phyloP scores from a whole-genome alignment of 441 rosid genomes.

The California macrophylla region DNA sequence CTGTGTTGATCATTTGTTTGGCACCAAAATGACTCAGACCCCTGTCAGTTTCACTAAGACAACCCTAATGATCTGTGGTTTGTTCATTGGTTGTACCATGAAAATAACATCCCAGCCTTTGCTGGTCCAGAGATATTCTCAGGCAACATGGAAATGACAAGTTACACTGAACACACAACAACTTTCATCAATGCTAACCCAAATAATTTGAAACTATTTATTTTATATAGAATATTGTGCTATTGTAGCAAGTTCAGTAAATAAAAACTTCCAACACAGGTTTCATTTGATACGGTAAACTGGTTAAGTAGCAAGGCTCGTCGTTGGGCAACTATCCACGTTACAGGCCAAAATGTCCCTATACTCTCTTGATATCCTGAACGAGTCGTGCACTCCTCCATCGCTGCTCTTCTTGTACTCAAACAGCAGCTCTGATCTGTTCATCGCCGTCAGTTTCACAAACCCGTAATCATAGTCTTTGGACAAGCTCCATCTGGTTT shows the following conservation, averaged over 20 bases:
- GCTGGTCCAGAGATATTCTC: too few relatives aligned
- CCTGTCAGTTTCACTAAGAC: not conserved
- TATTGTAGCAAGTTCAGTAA: too few relatives aligned
- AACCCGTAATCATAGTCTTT: slow-evolving; percentile 66
- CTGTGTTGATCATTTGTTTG: not conserved
- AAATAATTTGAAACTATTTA: not conserved
- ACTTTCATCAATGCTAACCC: not conserved
- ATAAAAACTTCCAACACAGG: not conserved
- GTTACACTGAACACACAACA: not conserved
- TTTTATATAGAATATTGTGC: too few relatives aligned
- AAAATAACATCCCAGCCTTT: too few relatives aligned
- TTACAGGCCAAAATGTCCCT: slow-evolving; percentile 59
- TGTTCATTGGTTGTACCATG: not conserved
- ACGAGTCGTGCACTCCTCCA: slow-evolving; percentile 64
- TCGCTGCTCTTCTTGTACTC: slow-evolving; percentile 81
- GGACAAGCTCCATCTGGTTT: slow-evolving; percentile 51
- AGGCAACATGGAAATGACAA: too few relatives aligned
- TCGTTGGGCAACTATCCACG: slow-evolving; percentile 53
- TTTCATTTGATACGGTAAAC: not conserved
- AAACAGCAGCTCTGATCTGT: slow-evolving; percentile 51
- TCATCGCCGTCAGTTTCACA: slow-evolving; percentile 50
- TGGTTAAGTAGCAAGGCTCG: slow-evolving; percentile 44
- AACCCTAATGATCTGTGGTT: not conserved
- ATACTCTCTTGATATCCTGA: slow-evolving; percentile 55
- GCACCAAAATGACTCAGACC: not conserved